A percentile compares a stretch with the other conserved stretches of the same genome.
These are phyloP conservation scores for Trichoderma sp. DNA, from an alignment of 2,329 filamentous ascomycete species.

Conservation along the genomic window DNA sequence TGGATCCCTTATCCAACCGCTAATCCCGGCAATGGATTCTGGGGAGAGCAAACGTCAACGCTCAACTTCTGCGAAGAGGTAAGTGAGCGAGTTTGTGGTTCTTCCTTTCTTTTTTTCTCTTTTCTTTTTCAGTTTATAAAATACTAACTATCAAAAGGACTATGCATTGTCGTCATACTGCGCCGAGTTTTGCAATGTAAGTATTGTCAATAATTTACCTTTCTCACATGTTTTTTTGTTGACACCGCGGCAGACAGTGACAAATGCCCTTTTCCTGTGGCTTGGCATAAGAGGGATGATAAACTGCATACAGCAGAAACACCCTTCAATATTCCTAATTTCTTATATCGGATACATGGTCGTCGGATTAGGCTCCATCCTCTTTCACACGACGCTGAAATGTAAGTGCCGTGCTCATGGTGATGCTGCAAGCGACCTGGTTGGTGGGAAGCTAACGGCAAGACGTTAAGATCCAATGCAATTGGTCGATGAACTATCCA, in stretches of 20 bases:
- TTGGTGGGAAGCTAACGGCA: not conserved
- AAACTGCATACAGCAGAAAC: constrained; percentile 70
- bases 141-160: constrained; percentile 34
- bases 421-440: not conserved
- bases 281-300: constrained; percentile 74
- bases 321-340: constrained; percentile 75
- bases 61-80: constrained; percentile 82
- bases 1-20: constrained; percentile 5
- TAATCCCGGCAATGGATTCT: constrained; percentile 43
- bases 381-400: constrained; percentile 59
- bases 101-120: not conserved
- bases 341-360: constrained; percentile 56
- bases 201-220: constrained; percentile 1
- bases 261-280: constrained; percentile 79
- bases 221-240: not conserved
- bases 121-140: too few relatives aligned
- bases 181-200: constrained; percentile 71
- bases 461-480: constrained; percentile 55
- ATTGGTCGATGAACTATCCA: constrained; percentile 60
- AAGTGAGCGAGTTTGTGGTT: constrained; percentile 25
- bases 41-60: constrained; percentile 70
- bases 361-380: constrained; percentile 56
- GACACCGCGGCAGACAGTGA: constrained; percentile 60
- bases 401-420: constrained; percentile 42
- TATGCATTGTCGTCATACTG: constrained; percentile 74